Conservation (phyloP, 768 basidiomycete genomes). For the Cystoderma amianthinum region DNA sequence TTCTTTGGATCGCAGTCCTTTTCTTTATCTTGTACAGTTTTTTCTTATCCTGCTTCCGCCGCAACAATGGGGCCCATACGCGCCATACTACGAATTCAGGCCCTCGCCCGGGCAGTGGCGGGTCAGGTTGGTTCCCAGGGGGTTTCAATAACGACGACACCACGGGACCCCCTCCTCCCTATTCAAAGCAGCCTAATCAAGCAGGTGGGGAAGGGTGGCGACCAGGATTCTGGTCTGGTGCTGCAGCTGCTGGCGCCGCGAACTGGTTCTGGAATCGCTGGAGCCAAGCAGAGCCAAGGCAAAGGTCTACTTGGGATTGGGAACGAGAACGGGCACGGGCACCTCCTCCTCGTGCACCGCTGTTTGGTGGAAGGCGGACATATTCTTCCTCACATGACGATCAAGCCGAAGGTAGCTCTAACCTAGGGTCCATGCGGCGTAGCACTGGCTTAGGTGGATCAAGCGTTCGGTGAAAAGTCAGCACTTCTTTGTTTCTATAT, state of each 20-base stretch:
- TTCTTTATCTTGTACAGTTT: conserved; percentile 50
- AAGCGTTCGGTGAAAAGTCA: conserved; percentile 45
- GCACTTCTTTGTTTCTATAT: neutral
- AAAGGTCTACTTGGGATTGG: conserved; percentile 47
- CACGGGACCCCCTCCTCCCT: conserved; percentile 45
- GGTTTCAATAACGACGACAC: conserved; percentile 27
- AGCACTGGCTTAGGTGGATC: conserved; percentile 82
- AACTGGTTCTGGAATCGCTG: conserved; percentile 44
- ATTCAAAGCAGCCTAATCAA: conserved; percentile 32
- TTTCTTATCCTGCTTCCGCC: conserved; percentile 45
- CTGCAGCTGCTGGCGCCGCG: conserved; percentile 65
- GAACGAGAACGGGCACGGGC: conserved; percentile 33
- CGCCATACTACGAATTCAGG: conserved; percentile 22
- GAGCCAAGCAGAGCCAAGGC: conserved; percentile 14
- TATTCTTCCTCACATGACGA: conserved; percentile 23
- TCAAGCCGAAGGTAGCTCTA: conserved; percentile 64
- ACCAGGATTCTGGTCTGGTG: conserved; percentile 86
- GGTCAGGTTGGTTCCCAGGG: conserved; percentile 48
- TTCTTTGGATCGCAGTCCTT: conserved; percentile 50
- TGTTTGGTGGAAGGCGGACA: conserved; percentile 13
- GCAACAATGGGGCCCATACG: conserved; percentile 16
- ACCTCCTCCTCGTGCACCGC: conserved; percentile 10
- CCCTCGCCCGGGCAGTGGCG: conserved; percentile 28
- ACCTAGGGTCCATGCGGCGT: conserved; percentile 62
- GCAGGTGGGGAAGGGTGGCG: conserved; percentile 30